Percentiles rank a stretch among this genome's conserved stretches.
Evolutionary conservation across 805 yeast genomes (phyloP).

Genomic region (Kazachstania africana): DNA sequence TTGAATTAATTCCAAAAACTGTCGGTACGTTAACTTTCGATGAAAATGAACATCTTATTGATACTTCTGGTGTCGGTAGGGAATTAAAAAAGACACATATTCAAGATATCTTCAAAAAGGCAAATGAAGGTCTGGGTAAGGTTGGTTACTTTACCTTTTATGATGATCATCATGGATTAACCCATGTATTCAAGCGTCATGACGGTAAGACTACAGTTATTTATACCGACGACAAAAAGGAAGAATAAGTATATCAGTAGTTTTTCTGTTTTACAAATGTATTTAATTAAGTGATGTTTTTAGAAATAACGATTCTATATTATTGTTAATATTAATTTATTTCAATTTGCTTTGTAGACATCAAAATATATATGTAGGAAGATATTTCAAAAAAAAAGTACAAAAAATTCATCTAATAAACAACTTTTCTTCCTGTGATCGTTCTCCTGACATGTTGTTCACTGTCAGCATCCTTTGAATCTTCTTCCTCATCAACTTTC

Average conservation of each 20-base stretch:
- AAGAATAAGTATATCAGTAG: background rate
- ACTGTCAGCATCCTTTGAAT: conserved; percentile 25
- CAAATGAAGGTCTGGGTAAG: conserved; percentile 14
- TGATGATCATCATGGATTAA: conserved; percentile 12
- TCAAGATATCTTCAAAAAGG: conserved; percentile 13
- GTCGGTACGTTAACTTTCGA: conserved; percentile 21
- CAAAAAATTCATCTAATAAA: conserved; percentile 9
- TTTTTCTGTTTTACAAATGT: background rate
- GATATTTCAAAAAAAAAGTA: background rate
- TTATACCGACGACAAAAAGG: conserved; percentile 7
- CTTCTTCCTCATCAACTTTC: conserved; percentile 80
- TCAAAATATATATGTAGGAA: too few species aligned
- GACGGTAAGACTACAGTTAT: conserved; percentile 10
- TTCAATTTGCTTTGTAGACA: too few species aligned
- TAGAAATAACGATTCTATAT: too few species aligned
- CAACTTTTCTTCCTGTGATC: conserved; percentile 25
- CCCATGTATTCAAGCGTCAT: conserved; percentile 14
- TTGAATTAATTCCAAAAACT: conserved; percentile 11
- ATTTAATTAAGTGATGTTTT: too few species aligned
- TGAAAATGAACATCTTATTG: conserved; percentile 16
- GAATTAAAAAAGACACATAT: conserved; percentile 11
- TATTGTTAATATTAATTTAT: too few species aligned
- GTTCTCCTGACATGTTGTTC: conserved; percentile 21
- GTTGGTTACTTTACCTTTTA: conserved; percentile 17
- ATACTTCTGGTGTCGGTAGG: conserved; percentile 21